Base-by-base conservation (phyloP, 495 filamentous ascomycete species). In the Platismatia glauca region DNA sequence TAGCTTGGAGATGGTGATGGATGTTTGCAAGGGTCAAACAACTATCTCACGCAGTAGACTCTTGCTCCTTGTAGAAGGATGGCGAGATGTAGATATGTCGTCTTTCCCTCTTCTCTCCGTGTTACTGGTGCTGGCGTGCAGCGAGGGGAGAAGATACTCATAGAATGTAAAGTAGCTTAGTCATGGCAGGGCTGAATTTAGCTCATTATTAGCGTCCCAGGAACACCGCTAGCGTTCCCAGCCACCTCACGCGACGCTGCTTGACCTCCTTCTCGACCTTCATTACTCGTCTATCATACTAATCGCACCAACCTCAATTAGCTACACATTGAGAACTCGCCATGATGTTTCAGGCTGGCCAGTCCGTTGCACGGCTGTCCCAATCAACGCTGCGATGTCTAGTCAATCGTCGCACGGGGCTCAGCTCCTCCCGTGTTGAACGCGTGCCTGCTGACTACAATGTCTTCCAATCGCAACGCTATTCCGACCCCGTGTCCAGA, bases 371-470 rank as follows among this genome's bases (percentile, higher is more conserved):
- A 31, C 63, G 60, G 20, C 60, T 67, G 33, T 34, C 62, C 8
- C 39, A 61, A 27, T 61, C 52, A 44, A 66, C 46, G 20, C 22
- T 44, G 16, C 67, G 62, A 66, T 62, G 58, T 48, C 41, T 62
- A 33, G 64, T 48, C 39, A 60, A 56, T 39, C 33, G 29, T 44
- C 57, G 43, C 35, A 48, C 35, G 20, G 34, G 24, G 24, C 60
- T 65, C 50, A 64, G 31, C 65, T 64, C 55, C 37, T 61, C 57
- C 1, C 38, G 60, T 15, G 22, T 66, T n/a, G 55, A 64, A 63
- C 68, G 68, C 68, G 68, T 67, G 33, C 18, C 65, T 38, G 46
- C 44, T 37, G 34, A 48, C 18, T 34, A 60, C 57, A 35, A 55
- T 9, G 27, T 43, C 62, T 50, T 33, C 29, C 59, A 52, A 48